Evolutionary conservation across 176 grass and related monocot species (phyloP).

Genomic region (Aegilops bicornis): DNA sequence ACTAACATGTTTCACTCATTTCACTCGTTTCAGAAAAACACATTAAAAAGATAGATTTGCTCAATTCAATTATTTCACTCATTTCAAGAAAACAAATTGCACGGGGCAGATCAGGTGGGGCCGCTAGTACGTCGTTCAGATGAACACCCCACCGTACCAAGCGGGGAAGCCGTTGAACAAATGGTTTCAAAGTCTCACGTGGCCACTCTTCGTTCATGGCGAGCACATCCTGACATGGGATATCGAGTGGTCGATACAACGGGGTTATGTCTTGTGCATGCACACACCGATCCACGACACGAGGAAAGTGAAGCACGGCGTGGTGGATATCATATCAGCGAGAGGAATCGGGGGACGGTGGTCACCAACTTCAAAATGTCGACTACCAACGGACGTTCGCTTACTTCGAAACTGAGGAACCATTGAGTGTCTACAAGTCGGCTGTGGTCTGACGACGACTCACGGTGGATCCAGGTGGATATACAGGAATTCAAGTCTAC

Average conservation of each 20-base stretch:
- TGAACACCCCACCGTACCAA: not conserved
- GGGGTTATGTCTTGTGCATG: not conserved
- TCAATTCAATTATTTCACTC: no score
- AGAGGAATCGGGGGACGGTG: not conserved
- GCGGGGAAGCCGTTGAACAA: not conserved
- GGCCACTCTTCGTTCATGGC: not conserved
- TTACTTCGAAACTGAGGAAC: not conserved
- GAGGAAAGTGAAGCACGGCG: not conserved
- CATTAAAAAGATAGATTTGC: no score
- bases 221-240: not conserved
- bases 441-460: no score
- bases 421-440: not conserved
- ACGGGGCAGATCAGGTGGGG: not conserved
- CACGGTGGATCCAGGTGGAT: no score
- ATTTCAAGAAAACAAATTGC: no score
- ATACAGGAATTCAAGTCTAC: no score
- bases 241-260: not conserved
- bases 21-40: no score
- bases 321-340: not conserved
- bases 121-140: not conserved
- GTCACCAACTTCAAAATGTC: not conserved
- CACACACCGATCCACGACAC: not conserved
- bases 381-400: not conserved
- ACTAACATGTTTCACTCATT: no score
- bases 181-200: not conserved